Percentiles rank a stretch among this genome's conserved stretches.
Conservation (phyloP, 1,139 yeast genomes). For the Torulaspora globosa region DNA sequence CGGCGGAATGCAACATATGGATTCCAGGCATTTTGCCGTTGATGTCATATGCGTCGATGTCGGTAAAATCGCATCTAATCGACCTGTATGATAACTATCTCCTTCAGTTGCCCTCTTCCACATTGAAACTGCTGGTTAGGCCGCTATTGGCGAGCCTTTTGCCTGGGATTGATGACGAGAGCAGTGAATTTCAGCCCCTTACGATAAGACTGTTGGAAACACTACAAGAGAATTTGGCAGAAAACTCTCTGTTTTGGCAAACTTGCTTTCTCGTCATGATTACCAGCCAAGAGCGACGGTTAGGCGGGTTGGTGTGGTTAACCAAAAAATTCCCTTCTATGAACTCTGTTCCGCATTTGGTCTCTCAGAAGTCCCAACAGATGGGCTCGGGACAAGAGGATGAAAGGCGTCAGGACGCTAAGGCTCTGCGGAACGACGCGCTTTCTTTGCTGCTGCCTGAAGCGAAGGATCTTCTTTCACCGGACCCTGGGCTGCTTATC, state of each 20-base stretch:
- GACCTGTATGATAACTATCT: conserved; percentile 55
- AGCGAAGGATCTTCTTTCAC: conserved; percentile 59
- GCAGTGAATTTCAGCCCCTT: conserved; percentile 71
- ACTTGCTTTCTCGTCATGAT: conserved; percentile 70
- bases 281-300: conserved; percentile 69
- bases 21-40: conserved; percentile 85
- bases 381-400: conserved; percentile 8
- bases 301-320: conserved; percentile 82
- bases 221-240: conserved; percentile 54
- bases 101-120: conserved; percentile 47
- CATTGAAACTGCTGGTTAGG: conserved; percentile 53
- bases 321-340: conserved; percentile 61
- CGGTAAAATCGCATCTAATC: conserved; percentile 73
- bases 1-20: conserved; percentile 62
- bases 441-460: conserved; percentile 44
- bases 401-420: conserved; percentile 12
- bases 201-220: conserved; percentile 57
- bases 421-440: conserved; percentile 21
- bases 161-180: conserved; percentile 90
- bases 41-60: conserved; percentile 81
- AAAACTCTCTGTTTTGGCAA: conserved; percentile 85
- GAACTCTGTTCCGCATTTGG: conserved; percentile 35
- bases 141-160: conserved; percentile 71
- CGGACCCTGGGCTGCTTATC: conserved; percentile 74
- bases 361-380: conserved; percentile 17